Base-by-base conservation (phyloP, 306 rosid genomes). In the Canavalia gladiata region DNA sequence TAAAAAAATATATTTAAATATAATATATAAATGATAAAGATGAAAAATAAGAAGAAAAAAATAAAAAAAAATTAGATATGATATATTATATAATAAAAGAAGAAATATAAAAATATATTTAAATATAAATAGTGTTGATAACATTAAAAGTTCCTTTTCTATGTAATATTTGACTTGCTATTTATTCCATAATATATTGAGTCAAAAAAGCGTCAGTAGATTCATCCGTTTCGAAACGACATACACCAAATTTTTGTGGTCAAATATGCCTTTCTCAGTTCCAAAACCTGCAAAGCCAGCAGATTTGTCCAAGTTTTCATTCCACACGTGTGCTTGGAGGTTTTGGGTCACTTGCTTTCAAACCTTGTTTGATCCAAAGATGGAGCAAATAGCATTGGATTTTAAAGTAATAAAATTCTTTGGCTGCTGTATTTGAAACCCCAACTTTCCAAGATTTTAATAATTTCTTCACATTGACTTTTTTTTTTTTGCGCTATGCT, bases 331-430 rank as follows among this genome's bases (percentile, higher is more conserved):
- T 62, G 28, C 68, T 10, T 12, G 45, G 45, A 62, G 68, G 11
- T 62, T 3, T 11, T 9, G 18, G 60, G 28, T 37, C 47, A 72
- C 6, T 54, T 35, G 10, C 8, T 37, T 51, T 54, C 42, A 37
- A 18, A 11, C 77, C 42, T 9, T 3, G 76, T 35, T 4, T 52
- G 34, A 51, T 7, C 9, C 37, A 73, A 28, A 28, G 3, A 74
- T 9, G 25, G 78, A 74, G 7, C 79, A 42, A 30, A n/a, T 74
- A 37, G 29, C 42, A 68, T 4, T 29, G 57, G 29, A 29, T 30
- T 46, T 46, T 29, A 8, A 68, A 25, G 8, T 30, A 9, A 6
- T 25, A 8, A 68, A 46, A 12, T 68, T 45, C 56, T 46, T 68
- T 18, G 55, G 39, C n/a, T 45, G 45, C 37, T 45, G 45, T 46